A percentile compares a stretch with the other conserved stretches of the same genome.
These are phyloP conservation scores for Pezicula neosporulosa DNA, from an alignment of 2,329 filamentous ascomycete species.

Conservation along the genomic window DNA sequence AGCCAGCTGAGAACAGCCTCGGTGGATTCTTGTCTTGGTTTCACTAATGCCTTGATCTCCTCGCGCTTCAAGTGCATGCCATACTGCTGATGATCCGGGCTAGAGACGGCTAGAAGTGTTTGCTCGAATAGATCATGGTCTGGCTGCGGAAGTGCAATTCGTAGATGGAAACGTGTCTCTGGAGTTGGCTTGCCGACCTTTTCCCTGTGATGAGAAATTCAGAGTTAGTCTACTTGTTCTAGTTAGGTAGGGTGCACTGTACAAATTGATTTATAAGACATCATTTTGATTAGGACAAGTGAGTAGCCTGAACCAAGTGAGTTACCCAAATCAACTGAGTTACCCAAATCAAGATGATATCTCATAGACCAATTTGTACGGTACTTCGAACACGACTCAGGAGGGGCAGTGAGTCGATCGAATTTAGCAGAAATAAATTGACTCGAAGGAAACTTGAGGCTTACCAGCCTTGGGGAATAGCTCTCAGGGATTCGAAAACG, in stretches of 20 bases:
- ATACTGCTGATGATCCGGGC: slow-evolving; percentile 47
- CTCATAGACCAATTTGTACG: no score
- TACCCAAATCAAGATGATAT: no score
- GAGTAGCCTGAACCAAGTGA: no score
- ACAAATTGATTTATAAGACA: no score
- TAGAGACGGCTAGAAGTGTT: slow-evolving; percentile 37
- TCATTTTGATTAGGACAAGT: no score
- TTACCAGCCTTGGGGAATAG: slow-evolving; percentile 16
- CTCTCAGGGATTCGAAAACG: slow-evolving; percentile 18
- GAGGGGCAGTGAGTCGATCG: no score
- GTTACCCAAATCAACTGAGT: no score
- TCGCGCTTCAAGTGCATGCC: slow-evolving; percentile 47
- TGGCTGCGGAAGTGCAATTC: slow-evolving; percentile 33
- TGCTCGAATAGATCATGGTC: slow-evolving; percentile 41
- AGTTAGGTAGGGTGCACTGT: no score
- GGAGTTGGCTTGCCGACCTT: slow-evolving; percentile 14
- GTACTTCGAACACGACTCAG: no score
- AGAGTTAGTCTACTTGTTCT: neutral
- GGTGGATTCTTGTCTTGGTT: slow-evolving; percentile 46
- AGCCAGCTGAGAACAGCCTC: slow-evolving; percentile 53
- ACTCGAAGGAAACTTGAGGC: no score
- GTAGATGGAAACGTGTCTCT: slow-evolving; percentile 12
- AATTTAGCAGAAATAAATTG: no score
- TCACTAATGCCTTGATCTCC: slow-evolving; percentile 49
- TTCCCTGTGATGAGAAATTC: slow-evolving; percentile 1